Conservation (phyloP, 106 monocot genomes). For the Ottelia alismoides region DNA sequence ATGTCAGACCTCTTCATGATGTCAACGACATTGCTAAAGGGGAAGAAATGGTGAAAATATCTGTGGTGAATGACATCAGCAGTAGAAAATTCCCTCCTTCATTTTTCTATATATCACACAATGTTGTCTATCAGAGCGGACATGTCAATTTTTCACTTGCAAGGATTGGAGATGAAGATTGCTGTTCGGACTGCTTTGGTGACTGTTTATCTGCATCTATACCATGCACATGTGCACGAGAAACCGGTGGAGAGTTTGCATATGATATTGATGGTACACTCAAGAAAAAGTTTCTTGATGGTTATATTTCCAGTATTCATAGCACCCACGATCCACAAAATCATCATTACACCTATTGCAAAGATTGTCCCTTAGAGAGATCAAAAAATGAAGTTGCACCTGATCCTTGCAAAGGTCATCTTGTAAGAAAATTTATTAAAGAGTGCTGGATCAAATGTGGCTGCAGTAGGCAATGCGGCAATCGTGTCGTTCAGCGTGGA, state of each 20-base stretch:
- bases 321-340: slow-evolving; percentile 20
- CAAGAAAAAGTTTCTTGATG: slow-evolving; percentile 47
- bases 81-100: slow-evolving; percentile 26
- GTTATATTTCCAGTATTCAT: slow-evolving; percentile 32
- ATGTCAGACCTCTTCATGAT: slow-evolving; percentile 40
- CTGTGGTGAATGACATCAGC: slow-evolving; percentile 31
- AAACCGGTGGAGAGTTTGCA: slow-evolving; percentile 79
- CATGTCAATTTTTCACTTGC: slow-evolving; percentile 74
- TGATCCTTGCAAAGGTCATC: slow-evolving; percentile 63
- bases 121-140: slow-evolving; percentile 61
- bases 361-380: slow-evolving; percentile 68
- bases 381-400: slow-evolving; percentile 40
- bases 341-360: slow-evolving; percentile 36
- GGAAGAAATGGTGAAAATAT: slow-evolving; percentile 49
- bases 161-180: slow-evolving; percentile 84
- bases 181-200: slow-evolving; percentile 62
- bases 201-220: slow-evolving; percentile 56
- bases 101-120: slow-evolving; percentile 60
- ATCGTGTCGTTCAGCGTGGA: slow-evolving; percentile 82
- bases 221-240: slow-evolving; percentile 75
- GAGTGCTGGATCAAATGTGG: slow-evolving; percentile 96
- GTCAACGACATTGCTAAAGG: slow-evolving; percentile 57
- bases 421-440: slow-evolving; percentile 58
- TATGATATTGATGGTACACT: slow-evolving; percentile 58
- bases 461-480: slow-evolving; percentile 65